phyloP scores from a whole-genome alignment of 768 basidiomycete species.

The Grammothele lineata region DNA sequence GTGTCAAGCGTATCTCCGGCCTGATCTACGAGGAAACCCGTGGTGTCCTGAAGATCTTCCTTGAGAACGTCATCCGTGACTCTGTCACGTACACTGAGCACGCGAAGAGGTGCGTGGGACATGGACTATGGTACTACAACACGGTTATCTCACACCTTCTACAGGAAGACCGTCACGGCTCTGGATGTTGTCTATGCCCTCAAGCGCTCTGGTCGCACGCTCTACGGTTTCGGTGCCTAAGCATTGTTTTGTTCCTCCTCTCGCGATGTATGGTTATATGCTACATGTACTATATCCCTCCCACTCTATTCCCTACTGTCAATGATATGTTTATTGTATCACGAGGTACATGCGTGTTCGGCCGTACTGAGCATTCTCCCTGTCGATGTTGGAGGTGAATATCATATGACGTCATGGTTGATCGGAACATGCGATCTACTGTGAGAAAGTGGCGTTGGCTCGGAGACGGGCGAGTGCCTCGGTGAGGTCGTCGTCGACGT shows the following conservation, averaged over 20 bases:
- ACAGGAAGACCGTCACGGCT: slow-evolving; percentile 47
- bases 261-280: slow-evolving; percentile 17
- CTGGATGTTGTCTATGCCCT: slow-evolving; percentile 61
- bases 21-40: slow-evolving; percentile 66
- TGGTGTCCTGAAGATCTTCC: slow-evolving; percentile 61
- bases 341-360: too few species aligned
- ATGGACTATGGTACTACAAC: neutral
- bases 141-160: neutral
- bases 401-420: too few species aligned
- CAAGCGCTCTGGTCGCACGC: slow-evolving; percentile 54
- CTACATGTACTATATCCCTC: slow-evolving; percentile 11
- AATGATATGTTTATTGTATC: slow-evolving; percentile 4
- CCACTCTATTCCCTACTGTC: slow-evolving; percentile 9
- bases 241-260: neutral
- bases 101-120: slow-evolving; percentile 39
- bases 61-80: slow-evolving; percentile 39
- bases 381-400: too few species aligned
- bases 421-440: too few species aligned
- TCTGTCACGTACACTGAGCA: slow-evolving; percentile 56
- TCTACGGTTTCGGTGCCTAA: slow-evolving; percentile 53
- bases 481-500: slow-evolving; percentile 30
- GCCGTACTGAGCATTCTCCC: too few species aligned
- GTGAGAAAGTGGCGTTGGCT: too few species aligned
- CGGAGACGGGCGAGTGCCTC: too few species aligned
- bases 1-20: slow-evolving; percentile 61